Conservation (phyloP, 352 stramenopile species). For the Phytopythium aichiense region DNA sequence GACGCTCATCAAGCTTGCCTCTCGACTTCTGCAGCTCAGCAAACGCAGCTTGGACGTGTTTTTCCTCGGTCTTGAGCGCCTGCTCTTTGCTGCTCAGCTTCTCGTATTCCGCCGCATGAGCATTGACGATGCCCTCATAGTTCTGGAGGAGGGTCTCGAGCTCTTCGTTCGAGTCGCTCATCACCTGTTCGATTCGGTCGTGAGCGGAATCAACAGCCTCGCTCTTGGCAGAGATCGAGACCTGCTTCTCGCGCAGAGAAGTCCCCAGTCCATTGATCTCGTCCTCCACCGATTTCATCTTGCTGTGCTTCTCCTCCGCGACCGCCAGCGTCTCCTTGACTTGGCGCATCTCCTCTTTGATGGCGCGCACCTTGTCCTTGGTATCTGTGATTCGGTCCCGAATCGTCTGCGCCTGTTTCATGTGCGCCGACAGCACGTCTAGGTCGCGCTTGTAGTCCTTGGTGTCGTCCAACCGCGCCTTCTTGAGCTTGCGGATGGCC, state of each 20-base stretch:
- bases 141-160: slow-evolving; percentile 46
- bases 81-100: slow-evolving; percentile 30
- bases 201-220: slow-evolving; percentile 31
- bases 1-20: slow-evolving; percentile 48
- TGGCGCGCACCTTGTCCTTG: slow-evolving; percentile 16
- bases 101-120: slow-evolving; percentile 30
- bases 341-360: slow-evolving; percentile 22
- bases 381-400: slow-evolving; percentile 45
- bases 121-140: slow-evolving; percentile 48
- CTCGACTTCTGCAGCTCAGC: slow-evolving; percentile 29
- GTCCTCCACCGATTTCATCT: slow-evolving; percentile 38
- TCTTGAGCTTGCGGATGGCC: slow-evolving; percentile 93
- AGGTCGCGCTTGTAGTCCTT: slow-evolving; percentile 96
- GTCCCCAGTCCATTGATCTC: slow-evolving; percentile 22
- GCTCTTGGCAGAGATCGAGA: slow-evolving; percentile 36
- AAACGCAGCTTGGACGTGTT: slow-evolving; percentile 26
- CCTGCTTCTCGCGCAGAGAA: slow-evolving; percentile 21
- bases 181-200: slow-evolving; percentile 54
- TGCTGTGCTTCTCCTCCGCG: slow-evolving; percentile 44
- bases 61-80: slow-evolving; percentile 24
- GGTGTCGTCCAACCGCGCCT: slow-evolving; percentile 58
- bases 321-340: slow-evolving; percentile 34
- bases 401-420: slow-evolving; percentile 54
- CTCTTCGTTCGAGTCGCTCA: slow-evolving; percentile 70
- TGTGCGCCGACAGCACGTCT: slow-evolving; percentile 86